Percentiles rank a stretch among this genome's conserved stretches.
phyloP scores from a whole-genome alignment of 2,329 filamentous ascomycete genomes.

The Coniochaeta sp. region DNA sequence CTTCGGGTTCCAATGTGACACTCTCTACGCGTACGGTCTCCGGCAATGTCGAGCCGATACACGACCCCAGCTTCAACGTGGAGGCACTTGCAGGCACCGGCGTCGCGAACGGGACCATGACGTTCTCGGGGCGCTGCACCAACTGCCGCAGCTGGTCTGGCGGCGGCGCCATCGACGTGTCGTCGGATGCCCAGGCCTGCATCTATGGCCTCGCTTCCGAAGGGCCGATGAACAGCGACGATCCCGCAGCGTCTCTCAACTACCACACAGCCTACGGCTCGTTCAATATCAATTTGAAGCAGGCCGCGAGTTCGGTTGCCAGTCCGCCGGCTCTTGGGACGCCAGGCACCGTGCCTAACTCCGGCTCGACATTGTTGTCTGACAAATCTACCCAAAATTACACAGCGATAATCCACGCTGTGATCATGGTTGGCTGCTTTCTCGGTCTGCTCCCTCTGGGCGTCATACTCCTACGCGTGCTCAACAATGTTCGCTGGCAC shows the following conservation, averaged over 20 bases:
- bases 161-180: constrained; percentile 40
- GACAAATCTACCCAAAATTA: constrained; percentile 20
- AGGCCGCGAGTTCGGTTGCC: not conserved
- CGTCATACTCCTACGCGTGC: constrained; percentile 42
- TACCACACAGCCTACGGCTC: constrained; percentile 45
- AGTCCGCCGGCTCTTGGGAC: constrained; percentile 34
- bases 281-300: constrained; percentile 47
- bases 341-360: constrained; percentile 14
- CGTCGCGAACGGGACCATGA: constrained; percentile 16
- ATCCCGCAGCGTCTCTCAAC: constrained; percentile 34
- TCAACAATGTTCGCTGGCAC: constrained; percentile 47
- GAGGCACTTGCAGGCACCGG: not conserved
- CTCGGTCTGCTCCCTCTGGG: constrained; percentile 50
- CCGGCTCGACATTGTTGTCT: not conserved
- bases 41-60: constrained; percentile 44
- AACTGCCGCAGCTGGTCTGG: constrained; percentile 47
- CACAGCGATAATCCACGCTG: constrained; percentile 34
- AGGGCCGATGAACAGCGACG: constrained; percentile 34
- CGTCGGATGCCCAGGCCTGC: constrained; percentile 37
- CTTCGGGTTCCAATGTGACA: constrained; percentile 40
- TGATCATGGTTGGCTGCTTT: constrained; percentile 49
- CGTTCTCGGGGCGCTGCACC: constrained; percentile 41
- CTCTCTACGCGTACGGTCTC: constrained; percentile 45
- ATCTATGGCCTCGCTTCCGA: constrained; percentile 49
- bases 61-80: constrained; percentile 34